Evolutionary conservation across 805 yeast species (phyloP).

Genomic region (Debaryomyces tyrocola): DNA sequence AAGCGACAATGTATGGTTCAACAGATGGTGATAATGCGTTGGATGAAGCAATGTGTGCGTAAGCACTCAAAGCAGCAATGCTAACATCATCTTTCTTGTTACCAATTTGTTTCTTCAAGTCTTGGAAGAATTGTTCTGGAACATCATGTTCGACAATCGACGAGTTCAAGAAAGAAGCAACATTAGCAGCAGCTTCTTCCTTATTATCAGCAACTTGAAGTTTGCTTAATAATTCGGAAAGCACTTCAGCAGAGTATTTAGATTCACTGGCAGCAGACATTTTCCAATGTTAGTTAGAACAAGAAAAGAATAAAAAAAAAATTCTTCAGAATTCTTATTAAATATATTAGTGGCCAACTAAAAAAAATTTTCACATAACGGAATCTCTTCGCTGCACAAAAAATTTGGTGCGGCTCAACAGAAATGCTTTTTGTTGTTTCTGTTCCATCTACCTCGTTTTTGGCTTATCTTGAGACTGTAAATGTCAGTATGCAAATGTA

Average conservation of each 20-base stretch:
- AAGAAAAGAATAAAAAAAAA: conserved; percentile 14
- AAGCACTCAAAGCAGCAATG: conserved; percentile 80
- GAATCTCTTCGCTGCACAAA: conserved; percentile 7
- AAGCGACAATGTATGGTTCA: conserved; percentile 89
- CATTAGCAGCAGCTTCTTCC: conserved; percentile 82
- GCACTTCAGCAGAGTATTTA: conserved; percentile 71
- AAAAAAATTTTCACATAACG: conserved; percentile 6
- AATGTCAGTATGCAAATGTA: not conserved
- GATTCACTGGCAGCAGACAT: conserved; percentile 60
- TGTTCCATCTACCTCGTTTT: not conserved
- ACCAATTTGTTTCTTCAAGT: conserved; percentile 71
- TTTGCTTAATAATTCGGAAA: conserved; percentile 90
- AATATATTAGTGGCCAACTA: conserved; percentile 5
- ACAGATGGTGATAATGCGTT: conserved; percentile 84
- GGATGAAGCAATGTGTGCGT: conserved; percentile 79
- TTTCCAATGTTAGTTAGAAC: conserved; percentile 27
- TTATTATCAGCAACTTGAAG: conserved; percentile 90
- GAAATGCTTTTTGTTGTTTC: not conserved
- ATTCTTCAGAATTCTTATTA: conserved; percentile 4
- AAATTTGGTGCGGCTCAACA: conserved; percentile 5
- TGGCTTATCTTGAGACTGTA: not conserved
- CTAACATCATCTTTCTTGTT: conserved; percentile 77
- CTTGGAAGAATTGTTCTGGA: conserved; percentile 82
- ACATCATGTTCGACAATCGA: conserved; percentile 98
- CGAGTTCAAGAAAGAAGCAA: conserved; percentile 92